A percentile compares a stretch with the other conserved stretches of the same genome.
Conservation (phyloP, 2,329 filamentous ascomycete species). For the Microcera coccophila region DNA sequence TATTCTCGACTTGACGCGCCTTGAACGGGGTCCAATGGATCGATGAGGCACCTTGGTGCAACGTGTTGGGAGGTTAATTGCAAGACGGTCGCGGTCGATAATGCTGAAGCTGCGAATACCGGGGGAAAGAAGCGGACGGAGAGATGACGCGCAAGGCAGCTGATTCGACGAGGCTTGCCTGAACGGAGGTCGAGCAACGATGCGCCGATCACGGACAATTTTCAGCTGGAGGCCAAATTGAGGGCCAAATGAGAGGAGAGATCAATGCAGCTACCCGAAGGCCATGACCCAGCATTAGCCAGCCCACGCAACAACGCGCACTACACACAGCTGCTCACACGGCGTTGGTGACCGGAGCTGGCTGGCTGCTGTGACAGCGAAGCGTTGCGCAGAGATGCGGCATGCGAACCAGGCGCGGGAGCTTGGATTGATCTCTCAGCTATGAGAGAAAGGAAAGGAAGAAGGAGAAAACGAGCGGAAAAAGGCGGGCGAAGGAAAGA, state of each 20-base stretch:
- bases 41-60: conserved; percentile 22
- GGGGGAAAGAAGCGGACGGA: conserved; percentile 7
- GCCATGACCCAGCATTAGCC: conserved; percentile 22
- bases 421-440: conserved; percentile 4
- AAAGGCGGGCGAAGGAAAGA: not conserved
- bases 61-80: conserved; percentile 22
- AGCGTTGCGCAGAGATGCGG: conserved; percentile 34
- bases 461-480: conserved; percentile 16
- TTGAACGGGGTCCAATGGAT: conserved; percentile 24
- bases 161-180: conserved; percentile 14
- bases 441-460: conserved; percentile 6
- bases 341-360: conserved; percentile 21
- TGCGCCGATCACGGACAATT: conserved; percentile 7
- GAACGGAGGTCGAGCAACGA: conserved; percentile 4
- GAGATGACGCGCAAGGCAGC: conserved; percentile 11
- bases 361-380: conserved; percentile 24
- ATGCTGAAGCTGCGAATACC: conserved; percentile 19
- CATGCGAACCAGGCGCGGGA: conserved; percentile 29
- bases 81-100: conserved; percentile 13
- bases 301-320: conserved; percentile 19
- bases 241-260: conserved; percentile 12
- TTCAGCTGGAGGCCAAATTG: not conserved
- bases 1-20: conserved; percentile 26
- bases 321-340: conserved; percentile 23
- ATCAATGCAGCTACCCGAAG: conserved; percentile 26